Conservation (phyloP, 2,329 filamentous ascomycete genomes). For the Zymoseptoria brevis region DNA sequence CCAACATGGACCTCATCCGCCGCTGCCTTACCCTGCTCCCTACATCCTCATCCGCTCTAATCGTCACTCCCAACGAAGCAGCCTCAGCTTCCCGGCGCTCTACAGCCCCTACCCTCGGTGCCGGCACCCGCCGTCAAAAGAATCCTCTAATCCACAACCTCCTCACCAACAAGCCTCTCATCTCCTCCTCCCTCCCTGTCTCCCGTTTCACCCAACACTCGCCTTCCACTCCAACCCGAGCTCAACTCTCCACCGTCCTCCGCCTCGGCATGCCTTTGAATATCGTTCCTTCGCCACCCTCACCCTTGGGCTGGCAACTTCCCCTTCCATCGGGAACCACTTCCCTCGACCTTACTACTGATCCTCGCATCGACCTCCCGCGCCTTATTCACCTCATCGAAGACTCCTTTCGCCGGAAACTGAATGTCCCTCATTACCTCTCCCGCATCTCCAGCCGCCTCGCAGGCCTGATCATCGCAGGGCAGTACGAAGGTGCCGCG, state of each 20-base stretch:
- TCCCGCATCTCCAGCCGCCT: conserved; percentile 69
- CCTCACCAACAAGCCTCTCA: conserved; percentile 85
- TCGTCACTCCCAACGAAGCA: conserved; percentile 79
- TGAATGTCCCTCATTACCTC: conserved; percentile 79
- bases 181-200: conserved; percentile 81
- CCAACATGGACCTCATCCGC: conserved; percentile 67
- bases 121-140: conserved; percentile 51
- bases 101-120: conserved; percentile 16
- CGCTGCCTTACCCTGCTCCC: conserved; percentile 68
- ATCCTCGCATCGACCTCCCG: conserved; percentile 73
- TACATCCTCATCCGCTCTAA: conserved; percentile 73
- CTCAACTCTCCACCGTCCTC: conserved; percentile 63
- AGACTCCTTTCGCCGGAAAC: conserved; percentile 78
- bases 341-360: conserved; percentile 59
- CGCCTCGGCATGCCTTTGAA: conserved; percentile 87
- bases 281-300: conserved; percentile 64
- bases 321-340: conserved; percentile 49
- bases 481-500: conserved; percentile 92
- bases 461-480: conserved; percentile 87
- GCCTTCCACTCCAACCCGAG: conserved; percentile 25
- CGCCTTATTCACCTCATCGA: conserved; percentile 82
- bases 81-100: conserved; percentile 46
- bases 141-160: conserved; percentile 95
- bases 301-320: conserved; percentile 58
- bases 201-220: conserved; percentile 47